Evolutionary conservation across 305 asterid species (phyloP), one percentile per base, ranked within the genome.

Genomic region (Solanum hybrid): DNA sequence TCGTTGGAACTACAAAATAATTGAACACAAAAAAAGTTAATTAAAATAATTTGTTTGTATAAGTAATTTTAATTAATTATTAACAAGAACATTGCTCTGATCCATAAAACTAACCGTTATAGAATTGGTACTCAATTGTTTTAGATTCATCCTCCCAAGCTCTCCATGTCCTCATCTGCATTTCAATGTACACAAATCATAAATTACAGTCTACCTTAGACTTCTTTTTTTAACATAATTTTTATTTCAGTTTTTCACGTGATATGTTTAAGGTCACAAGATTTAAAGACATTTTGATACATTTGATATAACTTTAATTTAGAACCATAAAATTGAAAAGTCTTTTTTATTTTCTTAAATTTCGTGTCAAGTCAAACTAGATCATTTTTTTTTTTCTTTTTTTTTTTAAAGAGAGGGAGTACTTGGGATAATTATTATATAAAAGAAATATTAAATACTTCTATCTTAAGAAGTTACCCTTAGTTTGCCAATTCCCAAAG

Each of bases 141-240:
- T 26, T 69, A 69, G 76, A 69, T 69, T 69, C 33, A 69, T 69
- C 76, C 76, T 69, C 76, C 76, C 76, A 69, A 69, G 33, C 9
- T 69, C 33, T 69, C 76, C 76, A 69, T 11, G 33, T 24, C 33
- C 76, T 69, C 33, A 69, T 69, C 76, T 69, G 76, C 76, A 69
- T 69, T 69, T 24, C 33, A 69, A 69, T 24, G 31, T 69, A 5
- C 33, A 26, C 4, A 69, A 69, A 24, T 69, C 76, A 69, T 69
- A 6, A 69, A 69, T 24, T 69, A 64, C 5, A 1, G 12, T 8
- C 12, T 61, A 8, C 26, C 26, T 64, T 18, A 6, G 69, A 40
- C 18, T 40, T 40, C 51, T 12, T 18, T 57, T 57, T 57, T 57
- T 6, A 57, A 1, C 9, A 57, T 5, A 20, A 57, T 3, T 57